Evolutionary conservation across 1,139 yeast species (phyloP).

Genomic region (Zygosaccharomyces sapae): DNA sequence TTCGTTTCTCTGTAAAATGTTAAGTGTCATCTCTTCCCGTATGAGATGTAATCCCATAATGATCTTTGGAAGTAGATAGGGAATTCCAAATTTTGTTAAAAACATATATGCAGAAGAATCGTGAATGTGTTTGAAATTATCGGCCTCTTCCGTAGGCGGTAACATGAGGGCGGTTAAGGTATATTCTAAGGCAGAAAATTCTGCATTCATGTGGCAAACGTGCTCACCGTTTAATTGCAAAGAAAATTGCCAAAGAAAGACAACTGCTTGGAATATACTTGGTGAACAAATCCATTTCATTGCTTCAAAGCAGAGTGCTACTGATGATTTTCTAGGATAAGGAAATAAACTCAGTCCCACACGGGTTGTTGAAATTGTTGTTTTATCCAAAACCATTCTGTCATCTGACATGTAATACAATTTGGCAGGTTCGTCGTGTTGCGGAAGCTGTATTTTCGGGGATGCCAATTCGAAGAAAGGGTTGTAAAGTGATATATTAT

Average conservation of each 20-base stretch:
- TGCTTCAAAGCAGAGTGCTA: constrained; percentile 21
- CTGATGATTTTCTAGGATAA: constrained; percentile 16
- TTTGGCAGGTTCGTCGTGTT: constrained; percentile 38
- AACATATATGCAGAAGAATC: constrained; percentile 16
- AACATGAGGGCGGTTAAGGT: constrained; percentile 16
- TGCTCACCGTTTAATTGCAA: background rate
- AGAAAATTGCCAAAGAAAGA: constrained; percentile 24
- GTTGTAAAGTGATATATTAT: constrained; percentile 49
- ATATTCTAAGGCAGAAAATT: constrained; percentile 11
- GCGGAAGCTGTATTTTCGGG: constrained; percentile 36
- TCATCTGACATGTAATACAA: constrained; percentile 12
- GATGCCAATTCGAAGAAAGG: constrained; percentile 63
- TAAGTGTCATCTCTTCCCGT: constrained; percentile 68
- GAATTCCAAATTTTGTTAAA: constrained; percentile 38
- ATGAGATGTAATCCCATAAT: constrained; percentile 67
- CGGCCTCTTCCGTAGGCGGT: constrained; percentile 11
- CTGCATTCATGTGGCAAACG: background rate
- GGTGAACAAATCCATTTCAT: constrained; percentile 19
- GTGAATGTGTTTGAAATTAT: background rate
- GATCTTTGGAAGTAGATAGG: constrained; percentile 57
- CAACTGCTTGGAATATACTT: constrained; percentile 14
- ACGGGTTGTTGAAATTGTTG: background rate
- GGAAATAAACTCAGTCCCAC: constrained; percentile 18
- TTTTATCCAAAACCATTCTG: constrained; percentile 15
- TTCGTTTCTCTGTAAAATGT: constrained; percentile 43